Evolutionary conservation across 169 alveolate genomes (phyloP), one percentile per base, ranked within the genome.

Genomic region (Eimeria maxima): DNA sequence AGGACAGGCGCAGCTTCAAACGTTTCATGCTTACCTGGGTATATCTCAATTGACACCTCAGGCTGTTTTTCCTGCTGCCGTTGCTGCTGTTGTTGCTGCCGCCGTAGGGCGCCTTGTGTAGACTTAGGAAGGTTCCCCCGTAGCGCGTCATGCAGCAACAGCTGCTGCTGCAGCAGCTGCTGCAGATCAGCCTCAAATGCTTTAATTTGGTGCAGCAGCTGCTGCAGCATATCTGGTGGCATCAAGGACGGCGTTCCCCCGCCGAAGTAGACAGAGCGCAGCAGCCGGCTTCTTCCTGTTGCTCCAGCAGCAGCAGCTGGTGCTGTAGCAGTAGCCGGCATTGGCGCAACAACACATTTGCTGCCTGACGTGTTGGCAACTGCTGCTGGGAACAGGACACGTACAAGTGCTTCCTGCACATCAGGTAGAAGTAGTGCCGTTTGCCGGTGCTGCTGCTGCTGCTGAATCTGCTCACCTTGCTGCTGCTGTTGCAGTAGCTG

Each of bases 141-240:
- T 18, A 81, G 73, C n/a, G 47, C 24, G 42, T 24, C 73, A 22
- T 24, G 73, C 45, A 81, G 90, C 38, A 11, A 71, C 53, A 50
- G 73, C 73, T 81, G 90, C 90, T 81, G 73, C 90, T 24, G 90
- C 73, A 81, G 71, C 90, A 69, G 71, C 90, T 47, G 86, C 86
- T 22, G 87, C 87, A 76, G 45, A 47, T 76, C 87, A 4, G 29
- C 63, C 63, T 76, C 87, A n/a, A 76, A 76, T n/a, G 45, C 44
- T 7, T 44, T 38, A n/a, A 76, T 76, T 20, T 47, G 90, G 73
- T 81, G 90, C 53, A 81, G 90, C 44, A 81, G 50, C 90, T 81
- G 90, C 90, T 81, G 78, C 78, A 69, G 78, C 87, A 81, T 53
- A 38, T 81, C 29, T n/a, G 93, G 93, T 7, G 93, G 93, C 93